These are phyloP conservation scores for Cytidiella melzeri DNA, from an alignment of 768 basidiomycete species.

Conservation along the genomic window DNA sequence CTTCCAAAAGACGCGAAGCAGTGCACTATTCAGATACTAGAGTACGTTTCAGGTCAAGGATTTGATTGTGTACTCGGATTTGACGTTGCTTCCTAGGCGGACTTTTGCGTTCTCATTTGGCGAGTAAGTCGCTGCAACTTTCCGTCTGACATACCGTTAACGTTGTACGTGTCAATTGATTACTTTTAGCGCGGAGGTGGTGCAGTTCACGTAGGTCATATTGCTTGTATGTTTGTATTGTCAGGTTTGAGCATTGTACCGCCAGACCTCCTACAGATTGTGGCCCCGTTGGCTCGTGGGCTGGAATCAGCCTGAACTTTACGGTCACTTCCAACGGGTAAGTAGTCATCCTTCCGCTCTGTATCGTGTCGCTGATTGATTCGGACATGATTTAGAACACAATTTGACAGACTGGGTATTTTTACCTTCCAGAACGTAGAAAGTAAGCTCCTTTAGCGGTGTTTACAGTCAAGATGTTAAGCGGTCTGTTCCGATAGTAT, in stretches of 20 bases:
- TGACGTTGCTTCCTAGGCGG: slow-evolving; percentile 34
- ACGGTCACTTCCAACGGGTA: slow-evolving; percentile 69
- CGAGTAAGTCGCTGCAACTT: slow-evolving; percentile 38
- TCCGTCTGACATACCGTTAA: too few species aligned
- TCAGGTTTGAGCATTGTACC: slow-evolving; percentile 13
- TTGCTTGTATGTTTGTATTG: not conserved
- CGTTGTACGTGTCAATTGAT: too few species aligned
- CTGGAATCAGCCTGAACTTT: slow-evolving; percentile 68
- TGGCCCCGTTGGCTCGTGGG: slow-evolving; percentile 66
- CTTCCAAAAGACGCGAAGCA: slow-evolving; percentile 54
- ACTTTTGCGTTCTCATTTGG: slow-evolving; percentile 72
- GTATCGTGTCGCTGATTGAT: too few species aligned
- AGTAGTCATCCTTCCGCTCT: not conserved
- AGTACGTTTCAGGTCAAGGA: too few species aligned
- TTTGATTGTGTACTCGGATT: not conserved
- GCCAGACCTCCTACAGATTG: slow-evolving; percentile 67
- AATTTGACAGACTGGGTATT: slow-evolving; percentile 64
- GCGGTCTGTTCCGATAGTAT: slow-evolving; percentile 37
- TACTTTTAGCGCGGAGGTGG: slow-evolving; percentile 53
- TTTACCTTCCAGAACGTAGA: slow-evolving; percentile 78
- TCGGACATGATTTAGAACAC: slow-evolving; percentile 26
- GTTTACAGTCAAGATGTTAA: not conserved
- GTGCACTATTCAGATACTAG: slow-evolving; percentile 59
- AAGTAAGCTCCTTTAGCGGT: slow-evolving; percentile 49
- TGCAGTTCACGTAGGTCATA: slow-evolving; percentile 46